Base-by-base conservation (phyloP, 1,284 basidiomycete species). In the Tilletia walkeri region DNA sequence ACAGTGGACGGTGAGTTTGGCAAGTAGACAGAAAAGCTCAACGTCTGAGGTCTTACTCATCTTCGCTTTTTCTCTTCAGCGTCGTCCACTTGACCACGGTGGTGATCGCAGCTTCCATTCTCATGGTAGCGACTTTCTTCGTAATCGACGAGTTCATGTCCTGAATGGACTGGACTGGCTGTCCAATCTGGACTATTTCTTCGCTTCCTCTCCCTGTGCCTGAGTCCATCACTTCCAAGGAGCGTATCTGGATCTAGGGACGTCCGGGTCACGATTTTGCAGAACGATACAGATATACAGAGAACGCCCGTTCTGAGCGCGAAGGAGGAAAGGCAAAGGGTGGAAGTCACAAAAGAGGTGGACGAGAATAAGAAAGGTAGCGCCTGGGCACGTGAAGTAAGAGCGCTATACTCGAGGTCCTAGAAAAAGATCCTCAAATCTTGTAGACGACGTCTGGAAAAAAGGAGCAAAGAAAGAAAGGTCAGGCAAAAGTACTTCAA, bases 361-460 rank as follows among this genome's bases (percentile, higher is more conserved):
- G 41, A 45, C 9, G 41, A 45, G 14, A 7, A 45, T 45, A 45
- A 1, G 14, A 45, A 45, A 45, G 41, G 41, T 2, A 30, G 24
- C 24, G 24, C 24, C 24, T 30, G 24, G 24, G 24, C 24, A 30
- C 24, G 24, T 30, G 24, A 30, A 30, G 24, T 30, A 30, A 2
- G 24, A 30, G 24, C 24, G 24, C 24, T 30, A 30, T 30, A 30
- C 24, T 30, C 24, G 24, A 30, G 24, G 24, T 30, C 24, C 24
- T 30, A 30, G 24, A 30, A 30, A 30, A 3, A 45, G 14, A 45
- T 45, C 41, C 41, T 72, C 67, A 77, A 54, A 77, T 69, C 70
- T 71, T 74, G 73, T 72, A 77, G 53, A 74, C 73, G 6, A 73
- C 61, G 47, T 73, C 72, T 72, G 54, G 45, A 36, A 39, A 54